These are phyloP conservation scores for Capronia coronata DNA, from an alignment of 2,329 filamentous ascomycete species.

Conservation along the genomic window DNA sequence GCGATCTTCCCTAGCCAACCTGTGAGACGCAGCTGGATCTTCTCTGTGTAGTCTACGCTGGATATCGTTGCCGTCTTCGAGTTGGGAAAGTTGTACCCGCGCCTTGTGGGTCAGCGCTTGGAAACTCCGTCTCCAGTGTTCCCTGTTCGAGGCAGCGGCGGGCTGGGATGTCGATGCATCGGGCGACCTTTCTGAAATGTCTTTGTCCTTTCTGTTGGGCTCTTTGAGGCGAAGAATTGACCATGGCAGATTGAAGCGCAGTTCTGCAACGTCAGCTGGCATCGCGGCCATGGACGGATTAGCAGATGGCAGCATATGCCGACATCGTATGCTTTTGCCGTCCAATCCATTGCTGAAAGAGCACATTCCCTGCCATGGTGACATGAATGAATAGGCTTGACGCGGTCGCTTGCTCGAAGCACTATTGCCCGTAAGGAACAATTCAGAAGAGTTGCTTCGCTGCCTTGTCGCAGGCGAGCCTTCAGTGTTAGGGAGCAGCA, in stretches of 20 bases:
- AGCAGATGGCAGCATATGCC: conserved; percentile 54
- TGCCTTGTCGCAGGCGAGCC: neutral
- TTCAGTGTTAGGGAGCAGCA: conserved; percentile 10
- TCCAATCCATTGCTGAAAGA: conserved; percentile 73
- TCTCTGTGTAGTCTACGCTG: neutral
- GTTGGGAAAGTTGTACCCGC: conserved; percentile 16
- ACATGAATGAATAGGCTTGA: conserved; percentile 54
- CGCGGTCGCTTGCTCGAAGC: conserved; percentile 12
- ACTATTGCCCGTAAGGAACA: conserved; percentile 1
- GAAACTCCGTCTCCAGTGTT: conserved; percentile 26
- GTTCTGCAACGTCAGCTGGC: conserved; percentile 60
- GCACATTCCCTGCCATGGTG: conserved; percentile 81
- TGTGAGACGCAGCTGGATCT: neutral
- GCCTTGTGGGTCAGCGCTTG: conserved; percentile 23
- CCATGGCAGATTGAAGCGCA: conserved; percentile 73
- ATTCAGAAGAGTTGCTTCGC: conserved; percentile 17
- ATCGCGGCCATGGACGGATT: conserved; percentile 29
- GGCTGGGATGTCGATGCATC: neutral
- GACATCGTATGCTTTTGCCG: conserved; percentile 68
- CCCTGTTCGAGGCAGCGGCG: conserved; percentile 12
- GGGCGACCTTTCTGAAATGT: conserved; percentile 5
- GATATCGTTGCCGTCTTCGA: conserved; percentile 3
- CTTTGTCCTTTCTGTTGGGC: conserved; percentile 15
- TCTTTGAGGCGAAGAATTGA: conserved; percentile 20
- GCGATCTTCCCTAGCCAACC: conserved; percentile 29